A percentile compares a stretch with the other conserved stretches of the same genome.
These are phyloP conservation scores for Leishmania lainsoni DNA, from an alignment of 208 protist genomes.

Conservation along the genomic window DNA sequence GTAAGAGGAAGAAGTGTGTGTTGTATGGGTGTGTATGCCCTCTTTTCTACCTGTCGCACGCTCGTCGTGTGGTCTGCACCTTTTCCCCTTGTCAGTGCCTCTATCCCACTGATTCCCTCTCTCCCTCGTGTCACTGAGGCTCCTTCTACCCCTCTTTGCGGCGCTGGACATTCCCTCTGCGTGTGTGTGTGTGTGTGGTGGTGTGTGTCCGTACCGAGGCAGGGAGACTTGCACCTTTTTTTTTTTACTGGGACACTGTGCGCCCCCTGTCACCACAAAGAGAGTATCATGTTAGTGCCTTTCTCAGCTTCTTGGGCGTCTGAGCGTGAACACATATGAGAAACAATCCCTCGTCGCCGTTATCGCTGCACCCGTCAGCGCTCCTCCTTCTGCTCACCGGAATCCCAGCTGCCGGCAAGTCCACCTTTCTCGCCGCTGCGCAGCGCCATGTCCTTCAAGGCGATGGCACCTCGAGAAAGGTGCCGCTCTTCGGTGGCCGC, in stretches of 20 bases:
- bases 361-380: not conserved
- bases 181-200: not conserved
- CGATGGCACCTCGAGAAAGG: not conserved
- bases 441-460: constrained; percentile 9
- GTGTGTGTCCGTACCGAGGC: not conserved
- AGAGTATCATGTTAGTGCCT: not conserved
- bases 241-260: too few species aligned
- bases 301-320: not conserved
- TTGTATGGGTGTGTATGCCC: not conserved
- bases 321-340: not conserved
- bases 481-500: constrained; percentile 13
- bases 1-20: not conserved
- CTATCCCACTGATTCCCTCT: not conserved
- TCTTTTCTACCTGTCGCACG: not conserved
- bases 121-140: not conserved
- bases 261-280: too few species aligned
- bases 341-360: not conserved
- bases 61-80: not conserved
- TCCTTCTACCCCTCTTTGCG: not conserved
- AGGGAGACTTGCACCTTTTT: not conserved
- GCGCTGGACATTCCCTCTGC: not conserved
- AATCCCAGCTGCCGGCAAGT: constrained; percentile 71
- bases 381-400: constrained; percentile 64
- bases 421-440: constrained; percentile 36
- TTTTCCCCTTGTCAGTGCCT: not conserved